A percentile compares a stretch with the other conserved stretches of the same genome.
Evolutionary conservation across 345 rosid species (phyloP).

Genomic region (Brassica cretica): DNA sequence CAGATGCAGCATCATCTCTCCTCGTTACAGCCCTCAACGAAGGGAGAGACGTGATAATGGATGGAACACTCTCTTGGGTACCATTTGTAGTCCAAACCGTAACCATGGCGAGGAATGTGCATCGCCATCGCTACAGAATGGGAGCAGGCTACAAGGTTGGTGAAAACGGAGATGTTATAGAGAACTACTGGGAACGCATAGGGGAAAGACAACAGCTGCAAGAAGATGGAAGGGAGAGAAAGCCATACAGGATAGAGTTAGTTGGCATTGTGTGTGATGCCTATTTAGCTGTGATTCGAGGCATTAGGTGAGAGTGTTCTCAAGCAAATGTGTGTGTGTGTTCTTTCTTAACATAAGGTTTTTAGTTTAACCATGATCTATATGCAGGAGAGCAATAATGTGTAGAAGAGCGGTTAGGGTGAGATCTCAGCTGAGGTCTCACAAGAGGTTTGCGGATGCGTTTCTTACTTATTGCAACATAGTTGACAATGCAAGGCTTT

Average conservation of each 20-base stretch:
- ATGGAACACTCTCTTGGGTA: conserved; percentile 94
- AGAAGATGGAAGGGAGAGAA: conserved; percentile 58
- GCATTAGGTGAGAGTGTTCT: conserved; percentile 63
- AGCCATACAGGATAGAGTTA: conserved; percentile 90
- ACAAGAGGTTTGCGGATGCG: conserved; percentile 88
- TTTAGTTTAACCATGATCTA: conserved; percentile 5
- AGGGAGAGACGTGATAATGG: conserved; percentile 96
- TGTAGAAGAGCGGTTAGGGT: conserved; percentile 92
- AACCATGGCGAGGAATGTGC: conserved; percentile 92
- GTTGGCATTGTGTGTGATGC: conserved; percentile 98
- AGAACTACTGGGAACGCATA: conserved; percentile 83
- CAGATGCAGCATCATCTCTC: conserved; percentile 95
- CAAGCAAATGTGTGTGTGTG: background rate
- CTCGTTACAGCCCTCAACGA: conserved; percentile 96
- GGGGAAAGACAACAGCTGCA: conserved; percentile 57
- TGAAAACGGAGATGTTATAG: conserved; percentile 64
- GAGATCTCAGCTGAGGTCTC: conserved; percentile 80
- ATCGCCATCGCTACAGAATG: conserved; percentile 85
- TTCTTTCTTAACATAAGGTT: background rate
- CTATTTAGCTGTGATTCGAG: conserved; percentile 86
- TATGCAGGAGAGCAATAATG: conserved; percentile 87
- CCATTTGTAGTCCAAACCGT: conserved; percentile 92
- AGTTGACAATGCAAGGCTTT: conserved; percentile 88
- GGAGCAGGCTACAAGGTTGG: conserved; percentile 74
- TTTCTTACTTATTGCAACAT: conserved; percentile 76